phyloP scores from a whole-genome alignment of 495 filamentous ascomycete genomes.

The Tuber melanosporum region DNA sequence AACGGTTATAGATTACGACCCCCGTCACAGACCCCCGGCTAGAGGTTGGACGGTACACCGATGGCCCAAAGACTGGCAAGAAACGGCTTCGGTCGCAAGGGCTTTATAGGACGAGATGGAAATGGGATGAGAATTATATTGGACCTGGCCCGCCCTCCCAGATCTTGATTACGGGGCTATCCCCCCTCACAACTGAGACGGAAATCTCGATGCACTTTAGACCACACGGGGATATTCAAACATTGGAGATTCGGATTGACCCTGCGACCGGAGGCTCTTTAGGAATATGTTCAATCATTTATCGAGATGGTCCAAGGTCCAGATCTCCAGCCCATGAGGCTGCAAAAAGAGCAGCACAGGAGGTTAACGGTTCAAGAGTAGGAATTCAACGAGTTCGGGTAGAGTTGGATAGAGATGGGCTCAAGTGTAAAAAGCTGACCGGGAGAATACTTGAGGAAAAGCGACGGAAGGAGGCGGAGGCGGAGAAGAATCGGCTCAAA shows the following conservation, averaged over 20 bases:
- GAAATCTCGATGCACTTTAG: conserved; percentile 76
- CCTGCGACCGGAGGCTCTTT: conserved; percentile 87
- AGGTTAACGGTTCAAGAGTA: conserved; percentile 62
- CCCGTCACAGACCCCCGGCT: conserved; percentile 44
- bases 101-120: conserved; percentile 71
- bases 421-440: conserved; percentile 66
- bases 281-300: conserved; percentile 84
- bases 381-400: conserved; percentile 68
- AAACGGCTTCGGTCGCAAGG: conserved; percentile 59
- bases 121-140: conserved; percentile 73
- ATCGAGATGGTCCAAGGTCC: conserved; percentile 62
- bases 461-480: conserved; percentile 49
- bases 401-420: conserved; percentile 80
- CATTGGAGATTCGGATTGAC: conserved; percentile 83
- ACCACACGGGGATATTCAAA: conserved; percentile 78
- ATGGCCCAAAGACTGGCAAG: conserved; percentile 53
- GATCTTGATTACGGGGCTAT: conserved; percentile 87
- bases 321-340: conserved; percentile 60
- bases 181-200: conserved; percentile 72
- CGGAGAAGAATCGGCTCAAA: conserved; percentile 40
- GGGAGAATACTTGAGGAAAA: conserved; percentile 62
- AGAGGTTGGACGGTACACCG: conserved; percentile 58
- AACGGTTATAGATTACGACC: conserved; percentile 31
- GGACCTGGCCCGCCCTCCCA: conserved; percentile 83
- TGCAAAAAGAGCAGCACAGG: conserved; percentile 68